phyloP scores from a whole-genome alignment of 768 basidiomycete species.

The Zangia roseola region DNA sequence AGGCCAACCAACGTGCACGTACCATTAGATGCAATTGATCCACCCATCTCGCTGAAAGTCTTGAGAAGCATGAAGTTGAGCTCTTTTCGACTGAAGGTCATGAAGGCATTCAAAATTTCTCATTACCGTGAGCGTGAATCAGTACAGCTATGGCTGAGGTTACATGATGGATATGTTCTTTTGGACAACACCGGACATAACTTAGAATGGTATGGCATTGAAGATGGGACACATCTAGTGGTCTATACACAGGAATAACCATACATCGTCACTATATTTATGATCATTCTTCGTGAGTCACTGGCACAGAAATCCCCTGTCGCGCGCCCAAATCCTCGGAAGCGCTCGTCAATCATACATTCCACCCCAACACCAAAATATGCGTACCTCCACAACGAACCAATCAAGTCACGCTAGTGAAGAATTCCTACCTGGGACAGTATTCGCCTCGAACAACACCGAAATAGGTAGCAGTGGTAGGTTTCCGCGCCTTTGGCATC shows the following conservation, averaged over 20 bases:
- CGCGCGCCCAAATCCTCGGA: constrained; percentile 2
- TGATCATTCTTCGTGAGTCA: not conserved
- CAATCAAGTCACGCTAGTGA: not conserved
- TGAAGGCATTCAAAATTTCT: constrained; percentile 44
- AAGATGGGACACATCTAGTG: constrained; percentile 44
- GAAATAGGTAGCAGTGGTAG: constrained; percentile 2
- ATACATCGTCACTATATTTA: not conserved
- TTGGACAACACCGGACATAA: constrained; percentile 53
- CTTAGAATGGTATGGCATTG: constrained; percentile 72
- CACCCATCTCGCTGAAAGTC: constrained; percentile 43
- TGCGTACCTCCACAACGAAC: constrained; percentile 18
- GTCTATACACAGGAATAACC: constrained; percentile 21
- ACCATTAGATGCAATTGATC: constrained; percentile 15
- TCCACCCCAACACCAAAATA: not conserved
- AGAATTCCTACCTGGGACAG: not conserved
- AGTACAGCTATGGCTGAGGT: constrained; percentile 54
- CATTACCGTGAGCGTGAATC: constrained; percentile 27
- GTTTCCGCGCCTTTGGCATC: constrained; percentile 6
- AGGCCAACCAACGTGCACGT: constrained; percentile 21
- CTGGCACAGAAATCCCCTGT: constrained; percentile 12
- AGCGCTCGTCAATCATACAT: constrained; percentile 8
- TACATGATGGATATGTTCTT: constrained; percentile 49
- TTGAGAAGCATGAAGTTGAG: constrained; percentile 70
- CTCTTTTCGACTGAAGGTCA: constrained; percentile 60
- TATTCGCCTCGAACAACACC: constrained; percentile 5